phyloP scores from a whole-genome alignment of 306 rosid genomes.

The Styphnolobium japonicum region DNA sequence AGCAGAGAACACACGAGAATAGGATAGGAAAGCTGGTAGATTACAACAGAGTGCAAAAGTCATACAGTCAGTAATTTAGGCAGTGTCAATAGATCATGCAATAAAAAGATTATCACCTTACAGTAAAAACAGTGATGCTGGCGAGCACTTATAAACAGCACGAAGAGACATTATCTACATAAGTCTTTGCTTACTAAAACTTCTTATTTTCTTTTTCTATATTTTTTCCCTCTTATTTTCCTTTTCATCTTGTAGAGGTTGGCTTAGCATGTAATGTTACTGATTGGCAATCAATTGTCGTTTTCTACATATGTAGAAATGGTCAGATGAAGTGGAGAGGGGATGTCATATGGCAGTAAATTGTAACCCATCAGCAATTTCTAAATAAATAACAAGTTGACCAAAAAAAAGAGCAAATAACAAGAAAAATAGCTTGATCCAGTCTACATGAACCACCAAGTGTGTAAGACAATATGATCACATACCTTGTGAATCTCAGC shows the following conservation, averaged over 20 bases:
- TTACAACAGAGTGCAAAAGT: neutral
- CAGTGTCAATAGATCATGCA: neutral
- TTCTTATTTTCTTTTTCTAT: neutral
- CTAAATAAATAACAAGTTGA: neutral
- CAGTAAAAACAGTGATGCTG: neutral
- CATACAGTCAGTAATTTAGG: constrained; percentile 1
- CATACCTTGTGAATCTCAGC: constrained; percentile 96
- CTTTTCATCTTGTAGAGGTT: neutral
- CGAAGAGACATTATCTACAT: neutral
- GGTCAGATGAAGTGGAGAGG: neutral
- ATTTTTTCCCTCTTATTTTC: neutral
- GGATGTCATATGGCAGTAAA: neutral
- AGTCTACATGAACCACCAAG: neutral
- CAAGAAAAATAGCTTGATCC: constrained; percentile 18
- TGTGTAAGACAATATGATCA: neutral
- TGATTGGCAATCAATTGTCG: neutral
- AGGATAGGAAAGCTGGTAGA: neutral
- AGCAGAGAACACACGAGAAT: neutral
- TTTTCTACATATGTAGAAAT: neutral
- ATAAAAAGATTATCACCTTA: neutral
- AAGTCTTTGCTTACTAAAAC: neutral
- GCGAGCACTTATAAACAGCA: neutral
- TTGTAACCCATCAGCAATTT: neutral
- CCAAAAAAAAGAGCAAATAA: neutral
- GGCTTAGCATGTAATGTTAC: neutral